Base-by-base conservation (phyloP, 2,329 filamentous ascomycete genomes). In the Pochonia chlamydosporia region DNA sequence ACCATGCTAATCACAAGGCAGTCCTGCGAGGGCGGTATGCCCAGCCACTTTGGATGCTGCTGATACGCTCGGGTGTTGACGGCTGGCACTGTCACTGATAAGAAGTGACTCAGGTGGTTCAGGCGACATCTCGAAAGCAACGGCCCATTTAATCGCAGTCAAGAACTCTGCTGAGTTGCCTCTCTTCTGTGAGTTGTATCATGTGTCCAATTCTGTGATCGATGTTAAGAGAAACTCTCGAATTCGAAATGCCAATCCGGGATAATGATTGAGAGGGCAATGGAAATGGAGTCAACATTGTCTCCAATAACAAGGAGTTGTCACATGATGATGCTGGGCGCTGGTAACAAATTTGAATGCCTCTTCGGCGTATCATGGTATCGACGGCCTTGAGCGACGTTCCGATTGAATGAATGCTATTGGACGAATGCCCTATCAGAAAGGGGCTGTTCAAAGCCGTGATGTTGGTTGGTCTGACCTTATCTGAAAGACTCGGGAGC, bases 81-180 rank as follows among this genome's bases (percentile, higher is more conserved):
- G n/a, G n/a, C 20, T n/a, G 33, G 10, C n/a, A 14, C 24, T 24
- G n/a, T 7, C 33, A 43, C 35, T 28, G 41, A 44, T 44, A 44
- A 44, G 46, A 9, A 21, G 9, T 43, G 33, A 36, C 6, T 20
- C 33, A 20, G 33, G 6, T 20, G n/a, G 33, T 8, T 10, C 8
- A 7, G 7, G 16, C 33, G 20, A 5, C 6, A 53, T 57, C 47
- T 59, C 50, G 52, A 52, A 45, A 42, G 26, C 26, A 7, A 28
- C 7, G 7, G 26, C 26, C 13, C 26, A n/a, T n/a, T n/a, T n/a
- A n/a, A n/a, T n/a, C n/a, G n/a, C n/a, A n/a, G n/a, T n/a, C n/a
- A n/a, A n/a, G n/a, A n/a, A n/a, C n/a, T n/a, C n/a, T n/a, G n/a
- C n/a, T n/a, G n/a, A n/a, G n/a, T n/a, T n/a, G n/a, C n/a, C n/a